Base-by-base conservation (phyloP, 495 filamentous ascomycete species). In the Daldinia decipiens region DNA sequence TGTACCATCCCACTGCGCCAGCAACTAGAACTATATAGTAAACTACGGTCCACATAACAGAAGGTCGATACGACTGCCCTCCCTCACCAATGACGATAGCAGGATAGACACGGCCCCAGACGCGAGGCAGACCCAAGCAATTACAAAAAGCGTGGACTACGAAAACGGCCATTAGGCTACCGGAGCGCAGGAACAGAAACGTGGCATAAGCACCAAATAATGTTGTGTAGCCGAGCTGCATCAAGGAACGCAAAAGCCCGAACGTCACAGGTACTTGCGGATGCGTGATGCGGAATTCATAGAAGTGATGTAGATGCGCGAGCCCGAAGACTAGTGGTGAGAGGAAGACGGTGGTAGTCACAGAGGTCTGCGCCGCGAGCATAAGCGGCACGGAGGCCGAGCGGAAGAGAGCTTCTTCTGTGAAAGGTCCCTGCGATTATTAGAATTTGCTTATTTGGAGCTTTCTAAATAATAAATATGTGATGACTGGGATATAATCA, bases 361-460 rank as follows among this genome's bases (percentile, higher is more conserved):
- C 78, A 3, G 86, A 80, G 6, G 86, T 78, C 32, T 84, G 84
- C n/a, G 93, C 87, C n/a, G 95, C 79, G 5, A 97, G 79, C 76
- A 97, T 90, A 3, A 97, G 83, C 5, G 94, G 92, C 56, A 97
- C 84, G 51, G 95, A 87, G 52, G 91, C 86, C 2, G 92, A 91
- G 77, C 95, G 92, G 82, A 97, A 99, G 77, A 98, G 90, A 57
- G 97, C 74, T 79, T 99, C 95, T 82, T 99, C 95, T 9, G 92
- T 97, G 38, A 95, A 78, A 0, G 95, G 95, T 51, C 93, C 95
- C 92, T 94, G 75, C 43, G 12, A 52, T 47, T 54, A 45, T 64
- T 15, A 70, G 57, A 26, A 40, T 55, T 53, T 43, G 45, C 6
- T 5, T 32, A 38, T 31, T 36, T 31, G 53, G 17, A 56, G 47